Evolutionary conservation across 1,284 basidiomycete genomes (phyloP).

Genomic region (Microbotryomycetes sp.): DNA sequence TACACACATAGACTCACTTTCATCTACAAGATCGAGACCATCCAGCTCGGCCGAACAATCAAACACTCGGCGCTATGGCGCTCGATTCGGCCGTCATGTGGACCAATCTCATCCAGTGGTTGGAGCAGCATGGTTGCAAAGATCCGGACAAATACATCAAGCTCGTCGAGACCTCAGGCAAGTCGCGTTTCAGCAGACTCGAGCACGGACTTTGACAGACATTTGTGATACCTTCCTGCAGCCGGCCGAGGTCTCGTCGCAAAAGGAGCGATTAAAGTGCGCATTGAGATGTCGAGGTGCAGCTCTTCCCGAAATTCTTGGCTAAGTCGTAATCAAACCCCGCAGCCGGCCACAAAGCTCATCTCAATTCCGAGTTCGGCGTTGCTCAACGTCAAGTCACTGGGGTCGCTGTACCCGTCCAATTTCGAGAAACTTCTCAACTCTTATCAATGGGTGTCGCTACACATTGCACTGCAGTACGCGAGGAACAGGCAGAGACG

Average conservation of each 20-base stretch:
- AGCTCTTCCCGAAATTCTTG: neutral
- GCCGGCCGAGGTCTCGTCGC: conserved; percentile 29
- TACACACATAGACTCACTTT: too few relatives aligned
- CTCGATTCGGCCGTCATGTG: neutral
- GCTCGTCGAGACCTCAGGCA: conserved; percentile 21
- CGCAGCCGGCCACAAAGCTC: conserved; percentile 13
- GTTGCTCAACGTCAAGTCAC: conserved; percentile 21
- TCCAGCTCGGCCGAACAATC: too few relatives aligned
- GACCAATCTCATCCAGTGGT: neutral
- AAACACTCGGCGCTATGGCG: too few relatives aligned
- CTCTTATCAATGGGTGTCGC: conserved; percentile 24
- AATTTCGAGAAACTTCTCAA: conserved; percentile 8
- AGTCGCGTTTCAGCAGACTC: neutral
- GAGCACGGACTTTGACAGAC: neutral
- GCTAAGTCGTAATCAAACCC: neutral
- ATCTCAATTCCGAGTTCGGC: conserved; percentile 19
- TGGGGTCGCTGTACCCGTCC: conserved; percentile 16
- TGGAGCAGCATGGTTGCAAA: neutral
- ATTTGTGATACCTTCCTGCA: neutral
- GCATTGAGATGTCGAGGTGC: neutral
- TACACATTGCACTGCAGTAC: conserved; percentile 25
- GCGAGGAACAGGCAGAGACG: neutral
- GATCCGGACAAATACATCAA: conserved; percentile 6
- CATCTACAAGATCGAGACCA: too few relatives aligned
- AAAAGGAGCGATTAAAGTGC: neutral